Conservation (phyloP, 2,329 filamentous ascomycete species). For the Cordyceps tenuipes region DNA sequence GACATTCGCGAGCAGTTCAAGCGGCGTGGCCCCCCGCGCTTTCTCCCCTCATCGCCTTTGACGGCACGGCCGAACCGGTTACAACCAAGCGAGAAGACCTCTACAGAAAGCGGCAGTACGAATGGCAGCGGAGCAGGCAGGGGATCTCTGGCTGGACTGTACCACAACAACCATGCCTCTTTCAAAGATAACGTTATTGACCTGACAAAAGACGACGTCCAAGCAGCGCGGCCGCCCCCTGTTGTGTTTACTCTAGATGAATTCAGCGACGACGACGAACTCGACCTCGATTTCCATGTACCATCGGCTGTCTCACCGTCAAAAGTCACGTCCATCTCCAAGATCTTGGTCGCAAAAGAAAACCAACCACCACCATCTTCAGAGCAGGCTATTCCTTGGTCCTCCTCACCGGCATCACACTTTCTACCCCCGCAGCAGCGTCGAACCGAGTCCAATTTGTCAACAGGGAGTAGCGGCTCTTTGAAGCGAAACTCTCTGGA, state of each 20-base stretch:
- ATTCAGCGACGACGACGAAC: slow-evolving; percentile 74
- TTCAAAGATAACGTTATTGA: slow-evolving; percentile 34
- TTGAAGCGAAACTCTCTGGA: slow-evolving; percentile 37
- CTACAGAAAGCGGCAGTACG: not conserved
- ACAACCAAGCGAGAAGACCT: slow-evolving; percentile 4
- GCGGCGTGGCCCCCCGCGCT: slow-evolving; percentile 27
- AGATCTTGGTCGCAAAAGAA: slow-evolving; percentile 17
- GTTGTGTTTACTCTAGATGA: slow-evolving; percentile 71
- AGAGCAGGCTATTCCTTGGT: slow-evolving; percentile 55
- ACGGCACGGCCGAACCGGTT: slow-evolving; percentile 21
- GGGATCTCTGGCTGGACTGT: slow-evolving; percentile 33
- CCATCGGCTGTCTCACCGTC: slow-evolving; percentile 39
- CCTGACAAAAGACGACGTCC: slow-evolving; percentile 23
- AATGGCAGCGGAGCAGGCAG: slow-evolving; percentile 8
- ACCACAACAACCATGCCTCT: slow-evolving; percentile 34
- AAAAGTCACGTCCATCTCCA: slow-evolving; percentile 15
- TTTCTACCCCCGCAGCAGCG: slow-evolving; percentile 27
- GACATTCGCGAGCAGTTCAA: slow-evolving; percentile 45
- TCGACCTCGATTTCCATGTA: slow-evolving; percentile 61
- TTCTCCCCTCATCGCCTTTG: slow-evolving; percentile 29
- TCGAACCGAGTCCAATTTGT: slow-evolving; percentile 12
- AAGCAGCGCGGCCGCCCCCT: slow-evolving; percentile 18
- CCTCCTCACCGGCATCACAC: slow-evolving; percentile 52
- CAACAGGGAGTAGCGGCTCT: slow-evolving; percentile 18
- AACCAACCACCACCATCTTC: slow-evolving; percentile 22